phyloP scores from a whole-genome alignment of 306 rosid genomes.

The Dalbergia cochinchinensis region DNA sequence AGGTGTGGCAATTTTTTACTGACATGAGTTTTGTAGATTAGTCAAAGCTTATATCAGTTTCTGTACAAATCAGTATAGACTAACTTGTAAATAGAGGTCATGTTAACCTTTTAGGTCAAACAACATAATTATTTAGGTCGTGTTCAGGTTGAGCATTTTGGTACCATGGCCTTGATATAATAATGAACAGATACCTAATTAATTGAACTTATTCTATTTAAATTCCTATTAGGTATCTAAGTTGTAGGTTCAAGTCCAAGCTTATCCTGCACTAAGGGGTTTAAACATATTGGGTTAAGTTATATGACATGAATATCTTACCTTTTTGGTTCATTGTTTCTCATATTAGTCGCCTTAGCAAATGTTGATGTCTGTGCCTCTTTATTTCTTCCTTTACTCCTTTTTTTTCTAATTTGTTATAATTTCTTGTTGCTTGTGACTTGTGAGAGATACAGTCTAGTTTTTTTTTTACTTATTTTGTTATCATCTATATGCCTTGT shows the following conservation, averaged over 20 bases:
- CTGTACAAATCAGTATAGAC: slow-evolving; percentile 1
- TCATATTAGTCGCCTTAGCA: slow-evolving; percentile 1
- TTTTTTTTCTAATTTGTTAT: not conserved
- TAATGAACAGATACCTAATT: slow-evolving; percentile 8
- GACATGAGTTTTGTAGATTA: not conserved
- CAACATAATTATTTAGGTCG: slow-evolving; percentile 9
- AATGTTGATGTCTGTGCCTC: slow-evolving; percentile 10
- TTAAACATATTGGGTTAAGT: not conserved
- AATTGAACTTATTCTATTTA: not conserved
- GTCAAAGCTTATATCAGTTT: not conserved
- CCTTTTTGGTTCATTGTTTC: slow-evolving; percentile 7
- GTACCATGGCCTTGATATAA: slow-evolving; percentile 23
- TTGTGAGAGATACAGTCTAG: slow-evolving; percentile 15
- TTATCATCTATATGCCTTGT: slow-evolving; percentile 10
- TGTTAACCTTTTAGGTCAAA: slow-evolving; percentile 18
- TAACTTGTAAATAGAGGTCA: not conserved
- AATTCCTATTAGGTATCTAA: not conserved
- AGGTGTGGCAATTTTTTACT: not conserved
- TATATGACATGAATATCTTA: not conserved
- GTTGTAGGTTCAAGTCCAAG: slow-evolving; percentile 8
- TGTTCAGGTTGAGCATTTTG: slow-evolving; percentile 23
- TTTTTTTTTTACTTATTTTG: slow-evolving; percentile 40
- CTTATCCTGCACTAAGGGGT: not conserved
- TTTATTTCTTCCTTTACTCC: not conserved
- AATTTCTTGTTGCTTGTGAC: not conserved